Conservation (phyloP, 805 yeast genomes). For the Komagataella kurtzmanii region DNA sequence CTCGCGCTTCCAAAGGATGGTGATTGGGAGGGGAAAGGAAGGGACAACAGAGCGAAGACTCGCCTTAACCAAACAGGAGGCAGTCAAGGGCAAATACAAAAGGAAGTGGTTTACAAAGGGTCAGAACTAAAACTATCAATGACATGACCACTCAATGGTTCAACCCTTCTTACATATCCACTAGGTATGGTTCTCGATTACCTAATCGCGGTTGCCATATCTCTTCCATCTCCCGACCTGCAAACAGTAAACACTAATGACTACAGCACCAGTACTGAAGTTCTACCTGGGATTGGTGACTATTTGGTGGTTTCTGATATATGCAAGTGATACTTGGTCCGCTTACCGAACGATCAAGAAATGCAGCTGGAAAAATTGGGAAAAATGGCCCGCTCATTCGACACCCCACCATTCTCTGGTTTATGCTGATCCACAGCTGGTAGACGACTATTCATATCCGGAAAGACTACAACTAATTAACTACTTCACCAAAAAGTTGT, state of each 20-base stretch:
- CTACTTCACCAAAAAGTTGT: slow-evolving; percentile 41
- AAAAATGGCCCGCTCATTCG: slow-evolving; percentile 26
- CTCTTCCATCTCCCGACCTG: not conserved
- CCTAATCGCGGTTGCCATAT: not conserved
- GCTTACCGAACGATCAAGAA: slow-evolving; percentile 21
- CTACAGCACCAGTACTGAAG: not conserved
- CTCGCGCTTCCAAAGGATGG: not conserved
- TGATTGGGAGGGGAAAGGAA: not conserved
- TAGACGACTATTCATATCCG: slow-evolving; percentile 83
- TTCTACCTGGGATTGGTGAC: slow-evolving; percentile 5
- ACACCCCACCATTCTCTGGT: slow-evolving; percentile 14
- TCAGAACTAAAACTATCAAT: not conserved
- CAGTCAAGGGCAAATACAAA: not conserved
- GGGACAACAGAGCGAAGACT: not conserved
- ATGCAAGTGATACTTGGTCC: slow-evolving; percentile 40
- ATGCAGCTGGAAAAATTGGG: slow-evolving; percentile 63
- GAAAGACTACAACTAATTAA: slow-evolving; percentile 37
- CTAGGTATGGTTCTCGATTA: not conserved
- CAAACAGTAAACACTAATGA: not conserved
- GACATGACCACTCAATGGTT: too few relatives aligned
- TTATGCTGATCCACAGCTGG: slow-evolving; percentile 89
- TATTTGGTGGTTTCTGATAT: slow-evolving; percentile 30
- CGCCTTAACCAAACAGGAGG: not conserved
- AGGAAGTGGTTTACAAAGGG: not conserved
- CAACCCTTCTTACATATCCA: too few relatives aligned